phyloP scores from a whole-genome alignment of 208 protist species.

The Giardia duodenalis region DNA sequence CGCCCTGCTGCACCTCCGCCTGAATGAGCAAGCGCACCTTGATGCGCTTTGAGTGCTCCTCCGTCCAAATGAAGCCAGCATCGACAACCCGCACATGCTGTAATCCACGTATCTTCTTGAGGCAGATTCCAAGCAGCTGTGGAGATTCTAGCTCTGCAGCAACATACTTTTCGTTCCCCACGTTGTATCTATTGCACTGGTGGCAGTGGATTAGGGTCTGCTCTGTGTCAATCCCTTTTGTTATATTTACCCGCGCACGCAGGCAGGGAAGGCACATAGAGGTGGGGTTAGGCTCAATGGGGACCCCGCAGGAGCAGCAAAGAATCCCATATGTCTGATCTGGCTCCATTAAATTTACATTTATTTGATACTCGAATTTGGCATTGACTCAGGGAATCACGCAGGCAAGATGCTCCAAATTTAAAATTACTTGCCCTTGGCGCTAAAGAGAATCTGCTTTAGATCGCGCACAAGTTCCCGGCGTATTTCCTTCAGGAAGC shows the following conservation, averaged over 20 bases:
- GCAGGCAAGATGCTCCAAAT: no score
- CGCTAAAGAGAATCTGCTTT: no score
- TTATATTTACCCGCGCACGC: neutral
- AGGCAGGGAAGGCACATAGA: conserved; percentile 14
- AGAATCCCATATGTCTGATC: conserved; percentile 10
- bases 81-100: neutral
- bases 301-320: neutral
- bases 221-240: neutral
- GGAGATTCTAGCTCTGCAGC: conserved; percentile 1
- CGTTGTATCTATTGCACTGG: neutral
- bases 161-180: neutral
- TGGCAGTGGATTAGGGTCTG: neutral
- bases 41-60: conserved; percentile 4
- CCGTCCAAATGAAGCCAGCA: conserved; percentile 19
- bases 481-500: neutral
- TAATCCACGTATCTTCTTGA: conserved; percentile 23
- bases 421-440: no score
- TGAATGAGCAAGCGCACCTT: conserved; percentile 15
- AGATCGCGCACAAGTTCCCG: neutral
- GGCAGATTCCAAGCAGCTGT: conserved; percentile 11
- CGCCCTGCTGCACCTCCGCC: neutral
- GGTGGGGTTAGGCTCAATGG: conserved; percentile 17
- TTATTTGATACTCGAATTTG: no score
- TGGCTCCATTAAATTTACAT: neutral
- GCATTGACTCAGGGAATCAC: no score